These are phyloP conservation scores for Calonectria multiphialidica DNA, from an alignment of 2,329 filamentous ascomycete genomes.

Conservation along the genomic window DNA sequence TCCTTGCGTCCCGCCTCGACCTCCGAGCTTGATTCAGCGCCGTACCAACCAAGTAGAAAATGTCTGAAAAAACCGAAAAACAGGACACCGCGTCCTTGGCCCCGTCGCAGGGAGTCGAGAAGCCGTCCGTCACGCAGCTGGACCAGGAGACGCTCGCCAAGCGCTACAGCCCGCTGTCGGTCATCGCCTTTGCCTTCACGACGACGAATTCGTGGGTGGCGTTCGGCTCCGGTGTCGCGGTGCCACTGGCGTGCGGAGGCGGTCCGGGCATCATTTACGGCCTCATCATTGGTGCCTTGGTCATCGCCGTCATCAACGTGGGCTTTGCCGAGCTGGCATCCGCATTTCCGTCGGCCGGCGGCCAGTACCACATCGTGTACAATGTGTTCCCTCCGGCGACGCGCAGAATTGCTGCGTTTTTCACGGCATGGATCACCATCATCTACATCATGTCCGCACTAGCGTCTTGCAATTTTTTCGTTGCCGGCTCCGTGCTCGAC, in stretches of 20 bases:
- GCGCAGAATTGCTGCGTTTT: conserved; percentile 38
- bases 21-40: conserved; percentile 3
- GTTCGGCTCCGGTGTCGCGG: conserved; percentile 39
- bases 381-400: conserved; percentile 39
- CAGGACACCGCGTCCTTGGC: conserved; percentile 25
- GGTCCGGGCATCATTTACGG: conserved; percentile 42
- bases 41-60: background rate
- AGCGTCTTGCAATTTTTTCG: conserved; percentile 43
- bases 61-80: background rate
- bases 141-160: conserved; percentile 34
- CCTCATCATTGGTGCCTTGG: conserved; percentile 35
- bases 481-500: conserved; percentile 39
- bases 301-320: conserved; percentile 40
- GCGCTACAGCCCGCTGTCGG: conserved; percentile 40
- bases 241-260: conserved; percentile 40
- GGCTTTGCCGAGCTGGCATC: conserved; percentile 44
- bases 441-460: conserved; percentile 43
- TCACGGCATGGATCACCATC: conserved; percentile 40
- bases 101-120: conserved; percentile 33
- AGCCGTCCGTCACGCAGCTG: conserved; percentile 20
- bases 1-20: conserved; percentile 29
- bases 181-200: conserved; percentile 42
- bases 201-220: conserved; percentile 44
- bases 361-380: conserved; percentile 44
- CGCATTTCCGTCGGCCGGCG: conserved; percentile 40